A percentile compares a stretch with the other conserved stretches of the same genome.
Evolutionary conservation across 2,329 filamentous ascomycete species (phyloP).

Genomic region (Xylariaceae sp.): DNA sequence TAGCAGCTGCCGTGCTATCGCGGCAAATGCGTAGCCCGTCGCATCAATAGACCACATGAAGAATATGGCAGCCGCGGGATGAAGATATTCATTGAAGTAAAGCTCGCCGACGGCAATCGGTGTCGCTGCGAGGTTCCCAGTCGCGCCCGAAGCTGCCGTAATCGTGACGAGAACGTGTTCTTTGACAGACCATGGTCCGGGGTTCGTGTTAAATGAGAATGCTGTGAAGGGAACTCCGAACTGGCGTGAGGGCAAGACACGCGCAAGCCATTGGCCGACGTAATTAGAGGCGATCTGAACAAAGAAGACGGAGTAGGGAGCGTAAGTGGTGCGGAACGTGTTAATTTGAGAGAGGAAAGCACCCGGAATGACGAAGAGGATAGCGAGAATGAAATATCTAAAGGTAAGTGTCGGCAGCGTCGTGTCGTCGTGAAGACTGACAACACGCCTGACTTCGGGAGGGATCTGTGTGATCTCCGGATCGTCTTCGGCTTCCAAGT

Average conservation of each 20-base stretch:
- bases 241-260: slow-evolving; percentile 44
- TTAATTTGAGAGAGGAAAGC: slow-evolving; percentile 56
- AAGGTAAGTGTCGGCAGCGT: slow-evolving; percentile 55
- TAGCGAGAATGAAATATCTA: slow-evolving; percentile 52
- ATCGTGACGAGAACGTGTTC: slow-evolving; percentile 56
- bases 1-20: slow-evolving; percentile 52
- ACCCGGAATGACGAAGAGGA: slow-evolving; percentile 53
- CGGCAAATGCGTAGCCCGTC: slow-evolving; percentile 56
- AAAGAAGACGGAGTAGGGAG: slow-evolving; percentile 58
- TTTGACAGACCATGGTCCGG: slow-evolving; percentile 54
- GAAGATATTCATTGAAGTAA: slow-evolving; percentile 50
- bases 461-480: slow-evolving; percentile 51
- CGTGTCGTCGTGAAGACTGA: slow-evolving; percentile 55
- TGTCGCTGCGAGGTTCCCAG: slow-evolving; percentile 47
- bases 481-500: slow-evolving; percentile 40
- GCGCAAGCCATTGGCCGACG: slow-evolving; percentile 49
- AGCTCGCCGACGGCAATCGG: slow-evolving; percentile 54
- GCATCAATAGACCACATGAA: slow-evolving; percentile 59
- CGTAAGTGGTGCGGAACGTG: slow-evolving; percentile 53
- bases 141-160: slow-evolving; percentile 49
- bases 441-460: slow-evolving; percentile 51
- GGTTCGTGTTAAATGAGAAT: slow-evolving; percentile 50
- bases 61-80: slow-evolving; percentile 51
- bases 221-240: slow-evolving; percentile 44
- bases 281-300: slow-evolving; percentile 57